A percentile compares a stretch with the other conserved stretches of the same genome.
Conservation (phyloP, 768 basidiomycete species). For the Boletus speciosus region DNA sequence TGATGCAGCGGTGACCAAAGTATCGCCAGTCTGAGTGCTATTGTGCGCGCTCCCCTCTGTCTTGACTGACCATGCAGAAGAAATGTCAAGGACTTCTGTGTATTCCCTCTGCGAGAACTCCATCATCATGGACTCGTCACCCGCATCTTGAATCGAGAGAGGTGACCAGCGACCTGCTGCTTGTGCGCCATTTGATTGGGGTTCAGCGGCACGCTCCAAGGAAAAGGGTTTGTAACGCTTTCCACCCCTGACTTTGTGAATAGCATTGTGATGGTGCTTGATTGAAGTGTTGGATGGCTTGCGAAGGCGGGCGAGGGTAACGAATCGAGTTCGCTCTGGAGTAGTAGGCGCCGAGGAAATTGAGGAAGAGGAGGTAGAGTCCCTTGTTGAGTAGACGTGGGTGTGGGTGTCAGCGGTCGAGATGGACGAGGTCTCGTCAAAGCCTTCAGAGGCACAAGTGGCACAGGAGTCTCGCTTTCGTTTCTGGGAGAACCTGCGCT, state of each 20-base stretch:
- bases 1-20: slow-evolving; percentile 13
- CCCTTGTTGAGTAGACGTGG: not conserved
- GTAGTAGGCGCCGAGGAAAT: slow-evolving; percentile 2
- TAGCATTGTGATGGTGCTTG: not conserved
- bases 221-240: slow-evolving; percentile 21
- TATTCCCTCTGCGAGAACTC: not conserved
- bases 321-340: slow-evolving; percentile 7
- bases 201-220: not conserved
- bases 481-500: slow-evolving; percentile 30
- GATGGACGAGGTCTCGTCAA: slow-evolving; percentile 8
- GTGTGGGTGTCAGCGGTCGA: slow-evolving; percentile 12
- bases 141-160: not conserved
- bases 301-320: slow-evolving; percentile 15
- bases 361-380: slow-evolving; percentile 16
- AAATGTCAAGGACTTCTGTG: slow-evolving; percentile 24
- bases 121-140: not conserved
- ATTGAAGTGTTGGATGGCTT: slow-evolving; percentile 4
- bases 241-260: slow-evolving; percentile 8
- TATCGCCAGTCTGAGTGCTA: slow-evolving; percentile 1
- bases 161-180: not conserved
- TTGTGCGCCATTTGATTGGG: not conserved
- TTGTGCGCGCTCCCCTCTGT: not conserved
- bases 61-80: slow-evolving; percentile 3
- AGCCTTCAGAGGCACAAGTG: slow-evolving; percentile 6
- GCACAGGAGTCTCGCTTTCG: slow-evolving; percentile 17